Evolutionary conservation across 371 early-diverging fungal genomes (phyloP), one percentile per base, ranked within the genome.

Genomic region (Rhizomucor miehei): DNA sequence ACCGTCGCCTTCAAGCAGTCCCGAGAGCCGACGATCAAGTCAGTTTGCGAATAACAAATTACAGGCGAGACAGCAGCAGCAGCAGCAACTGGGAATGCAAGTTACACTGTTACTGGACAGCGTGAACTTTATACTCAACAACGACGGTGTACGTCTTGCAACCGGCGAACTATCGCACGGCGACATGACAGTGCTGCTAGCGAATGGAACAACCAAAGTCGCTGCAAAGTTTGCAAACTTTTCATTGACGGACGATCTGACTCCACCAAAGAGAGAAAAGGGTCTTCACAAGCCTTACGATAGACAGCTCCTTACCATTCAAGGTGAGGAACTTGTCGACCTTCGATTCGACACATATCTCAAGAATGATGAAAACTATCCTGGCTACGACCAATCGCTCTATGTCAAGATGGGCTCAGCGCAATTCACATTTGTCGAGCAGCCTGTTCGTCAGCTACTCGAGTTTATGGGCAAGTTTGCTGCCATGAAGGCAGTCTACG

Each of bases 161-260:
- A 87, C 92, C 0, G 81, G 87, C 34, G 80, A 82, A 13, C 75
- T 95, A 6, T 89, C 86, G 0, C 79, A 84, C 3, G 89, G 91
- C 13, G 83, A 89, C 25, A 73, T 92, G 38, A 71, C 85, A 0
- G 80, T 92, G 0, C 59, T 85, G 0, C 59, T 95, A 56, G 72
- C 75, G 11, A 72, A 80, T 4, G 72, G 76, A 8, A 79, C 84
- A 14, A 76, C 91, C 52, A 69, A 79, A 1, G 82, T 97, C 0
- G 82, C 77, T 11, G 96, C 95, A 40, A 89, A 89, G 45, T 75
- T 98, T 43, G 96, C 95, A 34, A 90, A 90, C 54, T 81, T 97
- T 20, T 81, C 84, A 4, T 62, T 96, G 14, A 82, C 84, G 0
- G 88, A 92, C 58, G 83, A 88, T 43, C 60, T 80, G 24, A 70